A percentile compares a stretch with the other conserved stretches of the same genome.
These are phyloP conservation scores for Kodamaea hsintzibuensis DNA, from an alignment of 805 yeast species.

Conservation along the genomic window DNA sequence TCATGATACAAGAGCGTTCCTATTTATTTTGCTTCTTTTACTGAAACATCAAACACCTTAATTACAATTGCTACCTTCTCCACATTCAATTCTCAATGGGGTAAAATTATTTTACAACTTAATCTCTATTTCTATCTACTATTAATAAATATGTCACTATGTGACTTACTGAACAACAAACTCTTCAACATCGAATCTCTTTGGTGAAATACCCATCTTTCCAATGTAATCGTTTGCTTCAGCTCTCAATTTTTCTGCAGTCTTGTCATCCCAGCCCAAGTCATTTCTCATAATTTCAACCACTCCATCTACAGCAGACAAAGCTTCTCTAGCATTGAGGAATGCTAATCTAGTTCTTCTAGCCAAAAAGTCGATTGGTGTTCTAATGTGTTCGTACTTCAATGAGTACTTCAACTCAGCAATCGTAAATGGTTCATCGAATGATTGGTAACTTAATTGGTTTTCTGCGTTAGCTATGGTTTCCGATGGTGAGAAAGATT, in stretches of 20 bases:
- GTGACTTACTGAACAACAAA: constrained; percentile 17
- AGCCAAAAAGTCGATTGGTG: constrained; percentile 86
- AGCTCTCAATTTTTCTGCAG: constrained; percentile 52
- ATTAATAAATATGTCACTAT: neutral
- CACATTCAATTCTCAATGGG: neutral
- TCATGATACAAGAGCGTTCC: too few species aligned
- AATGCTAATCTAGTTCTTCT: constrained; percentile 94
- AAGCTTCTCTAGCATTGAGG: constrained; percentile 82
- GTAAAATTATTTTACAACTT: neutral
- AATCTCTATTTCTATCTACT: neutral
- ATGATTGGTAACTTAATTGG: constrained; percentile 48
- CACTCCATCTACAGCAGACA: constrained; percentile 77
- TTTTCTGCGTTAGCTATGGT: constrained; percentile 26
- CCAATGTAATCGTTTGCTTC: constrained; percentile 60
- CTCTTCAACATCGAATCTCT: constrained; percentile 20
- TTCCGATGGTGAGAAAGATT: constrained; percentile 32
- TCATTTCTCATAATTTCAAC: constrained; percentile 83
- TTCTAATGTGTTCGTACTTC: constrained; percentile 80
- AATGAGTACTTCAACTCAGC: constrained; percentile 87
- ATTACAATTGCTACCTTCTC: neutral
- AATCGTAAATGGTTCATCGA: constrained; percentile 82
- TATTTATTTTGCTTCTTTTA: too few species aligned
- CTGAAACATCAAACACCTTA: too few species aligned
- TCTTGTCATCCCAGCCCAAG: constrained; percentile 66
- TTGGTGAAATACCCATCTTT: constrained; percentile 52